Evolutionary conservation across 345 rosid genomes (phyloP), one percentile per base, ranked within the genome.

Genomic region (Dipteronia dyeriana): DNA sequence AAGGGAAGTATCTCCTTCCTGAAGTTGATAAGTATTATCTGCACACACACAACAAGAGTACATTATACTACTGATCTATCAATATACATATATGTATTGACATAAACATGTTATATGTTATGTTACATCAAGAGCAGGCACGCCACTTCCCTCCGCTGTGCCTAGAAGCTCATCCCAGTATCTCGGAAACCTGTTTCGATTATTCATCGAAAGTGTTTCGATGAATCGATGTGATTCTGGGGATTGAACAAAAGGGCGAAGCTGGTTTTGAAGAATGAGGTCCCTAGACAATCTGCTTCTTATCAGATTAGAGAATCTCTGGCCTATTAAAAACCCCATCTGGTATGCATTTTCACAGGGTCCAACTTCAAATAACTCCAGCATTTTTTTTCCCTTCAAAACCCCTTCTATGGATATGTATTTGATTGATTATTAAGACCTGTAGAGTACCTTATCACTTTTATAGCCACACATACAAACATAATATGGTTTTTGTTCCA

Each of bases 1-100:
- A 90, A 88, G 2, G 90, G 86, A 31, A 90, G 83, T 29, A 90
- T 87, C 83, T 90, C 94, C 82, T 90, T 90, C 86, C 94, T 85
- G 82, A 88, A 90, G 82, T 90, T 90, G 68, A 88, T 49, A 22
- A 88, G 75, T 71, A 88, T 80, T 69, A 88, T 78, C 94, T 90
- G 89, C 84, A 78, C 22, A 63, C 3, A 38, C 67, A 22, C 34
- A 60, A 31, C 13, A 51, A 29, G 25, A 13, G 7, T 9, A 63
- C 56, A 9, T 59, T 59, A 20, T 25, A 16, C 57, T 53, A 79
- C 70, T 49, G 9, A 45, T 22, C 38, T 25, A 53, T 70, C 4
- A 64, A 7, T 0, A 51, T 25, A 4, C 0, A 34, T 31, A n/a
- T 16, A 5, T 31, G 34, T 31, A 31, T 34, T 3, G 3, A 31